These are phyloP conservation scores for Dryas drummondii DNA, from an alignment of 306 rosid genomes.

Conservation along the genomic window DNA sequence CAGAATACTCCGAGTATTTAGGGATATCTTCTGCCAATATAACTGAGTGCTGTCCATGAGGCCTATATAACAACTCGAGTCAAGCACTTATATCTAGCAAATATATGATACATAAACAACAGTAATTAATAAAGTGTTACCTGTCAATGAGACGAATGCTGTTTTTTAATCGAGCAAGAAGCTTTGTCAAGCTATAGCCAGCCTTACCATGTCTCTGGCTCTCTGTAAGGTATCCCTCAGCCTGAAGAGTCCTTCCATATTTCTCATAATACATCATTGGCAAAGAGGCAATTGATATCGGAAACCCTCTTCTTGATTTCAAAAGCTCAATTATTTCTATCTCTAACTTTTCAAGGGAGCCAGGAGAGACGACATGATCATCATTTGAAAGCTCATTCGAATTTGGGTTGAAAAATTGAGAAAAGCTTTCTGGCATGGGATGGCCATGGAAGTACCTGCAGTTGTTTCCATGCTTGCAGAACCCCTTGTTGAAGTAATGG, in stretches of 20 bases:
- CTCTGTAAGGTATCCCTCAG: conserved; percentile 50
- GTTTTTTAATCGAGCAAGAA: conserved; percentile 46
- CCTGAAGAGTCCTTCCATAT: conserved; percentile 46
- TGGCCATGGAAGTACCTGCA: conserved; percentile 46
- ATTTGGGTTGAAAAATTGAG: conserved; percentile 18
- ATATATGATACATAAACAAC: neutral
- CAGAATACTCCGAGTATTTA: conserved; percentile 28
- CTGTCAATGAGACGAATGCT: conserved; percentile 47
- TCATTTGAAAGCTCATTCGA: conserved; percentile 34
- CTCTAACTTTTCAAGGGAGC: conserved; percentile 40
- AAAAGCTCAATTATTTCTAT: conserved; percentile 43
- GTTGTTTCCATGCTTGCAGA: conserved; percentile 46
- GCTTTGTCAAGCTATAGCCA: conserved; percentile 46
- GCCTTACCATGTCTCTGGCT: conserved; percentile 50
- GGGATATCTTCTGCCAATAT: conserved; percentile 44
- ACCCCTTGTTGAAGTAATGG: conserved; percentile 50
- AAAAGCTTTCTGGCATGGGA: conserved; percentile 27
- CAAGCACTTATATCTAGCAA: conserved; percentile 1
- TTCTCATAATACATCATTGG: conserved; percentile 43
- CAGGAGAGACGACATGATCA: conserved; percentile 27
- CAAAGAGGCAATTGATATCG: conserved; percentile 46
- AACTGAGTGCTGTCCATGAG: conserved; percentile 50
- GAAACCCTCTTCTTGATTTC: conserved; percentile 43
- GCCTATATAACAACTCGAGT: conserved; percentile 31
- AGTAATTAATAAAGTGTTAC: conserved; percentile 11